Evolutionary conservation across 1,139 yeast species (phyloP).

Genomic region (Schizosaccharomyces versatilis): DNA sequence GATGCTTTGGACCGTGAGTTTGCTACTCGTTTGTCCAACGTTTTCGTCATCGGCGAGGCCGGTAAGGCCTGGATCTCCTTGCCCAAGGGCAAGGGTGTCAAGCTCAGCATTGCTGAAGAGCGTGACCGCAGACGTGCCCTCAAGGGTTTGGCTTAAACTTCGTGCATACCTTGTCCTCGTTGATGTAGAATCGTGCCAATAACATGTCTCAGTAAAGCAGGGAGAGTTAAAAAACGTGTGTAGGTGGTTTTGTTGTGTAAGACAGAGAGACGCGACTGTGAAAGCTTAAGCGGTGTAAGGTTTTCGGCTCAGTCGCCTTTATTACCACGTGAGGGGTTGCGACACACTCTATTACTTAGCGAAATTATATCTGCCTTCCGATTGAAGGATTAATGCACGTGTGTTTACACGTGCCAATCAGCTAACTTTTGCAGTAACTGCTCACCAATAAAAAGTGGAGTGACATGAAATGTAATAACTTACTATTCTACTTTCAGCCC

Average conservation of each 20-base stretch:
- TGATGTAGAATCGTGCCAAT: no score
- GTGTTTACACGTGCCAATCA: not conserved
- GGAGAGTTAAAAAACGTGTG: no score
- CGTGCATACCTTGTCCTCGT: not conserved
- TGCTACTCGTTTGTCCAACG: slow-evolving; percentile 94
- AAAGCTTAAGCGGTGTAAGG: no score
- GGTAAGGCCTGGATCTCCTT: slow-evolving; percentile 91
- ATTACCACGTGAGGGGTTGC: no score
- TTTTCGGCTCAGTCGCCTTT: no score
- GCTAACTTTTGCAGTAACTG: not conserved
- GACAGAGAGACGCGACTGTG: no score
- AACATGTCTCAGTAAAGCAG: no score
- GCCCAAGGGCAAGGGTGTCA: slow-evolving; percentile 99
- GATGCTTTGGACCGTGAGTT: slow-evolving; percentile 92
- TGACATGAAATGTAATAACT: no score
- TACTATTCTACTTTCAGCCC: no score
- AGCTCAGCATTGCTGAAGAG: slow-evolving; percentile 80
- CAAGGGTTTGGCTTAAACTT: slow-evolving; percentile 1
- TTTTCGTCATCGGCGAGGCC: slow-evolving; percentile 94
- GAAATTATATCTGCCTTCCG: no score
- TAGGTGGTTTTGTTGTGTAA: no score
- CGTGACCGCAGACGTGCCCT: slow-evolving; percentile 64
- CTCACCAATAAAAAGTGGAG: not conserved
- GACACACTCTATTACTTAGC: no score
- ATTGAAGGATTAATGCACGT: not conserved